Conservation (phyloP, 176 grass and related monocot genomes). For the Oryza meridionalis region DNA sequence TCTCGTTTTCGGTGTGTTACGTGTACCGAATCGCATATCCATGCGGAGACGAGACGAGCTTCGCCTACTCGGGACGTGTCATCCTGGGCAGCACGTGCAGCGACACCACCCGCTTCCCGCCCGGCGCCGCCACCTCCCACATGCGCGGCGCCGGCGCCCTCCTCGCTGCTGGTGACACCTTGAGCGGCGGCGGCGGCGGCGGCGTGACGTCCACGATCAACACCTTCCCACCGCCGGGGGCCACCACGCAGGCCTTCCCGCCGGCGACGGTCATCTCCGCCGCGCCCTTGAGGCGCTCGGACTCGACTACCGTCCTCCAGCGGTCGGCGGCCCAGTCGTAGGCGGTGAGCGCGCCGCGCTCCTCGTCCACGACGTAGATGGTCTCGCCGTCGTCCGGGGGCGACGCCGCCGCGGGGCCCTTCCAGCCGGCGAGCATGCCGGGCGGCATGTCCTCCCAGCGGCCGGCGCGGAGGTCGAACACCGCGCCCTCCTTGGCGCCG, state of each 20-base stretch:
- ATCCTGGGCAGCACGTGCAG: conserved; percentile 84
- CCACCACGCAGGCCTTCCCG: conserved; percentile 55
- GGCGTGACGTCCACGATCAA: conserved; percentile 54
- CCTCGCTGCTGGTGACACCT: neutral
- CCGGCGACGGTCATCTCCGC: conserved; percentile 59
- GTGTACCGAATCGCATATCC: conserved; percentile 18
- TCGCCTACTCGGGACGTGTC: conserved; percentile 40
- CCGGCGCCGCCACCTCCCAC: conserved; percentile 70
- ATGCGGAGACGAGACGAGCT: neutral
- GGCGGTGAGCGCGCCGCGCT: conserved; percentile 40
- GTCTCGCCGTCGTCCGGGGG: conserved; percentile 4
- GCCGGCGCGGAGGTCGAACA: conserved; percentile 50
- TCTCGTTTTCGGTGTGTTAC: neutral
- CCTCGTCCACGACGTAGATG: conserved; percentile 70
- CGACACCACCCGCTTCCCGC: conserved; percentile 61
- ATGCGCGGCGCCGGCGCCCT: conserved; percentile 13
- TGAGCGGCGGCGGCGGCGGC: neutral
- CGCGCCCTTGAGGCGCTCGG: conserved; percentile 59
- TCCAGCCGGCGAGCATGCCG: conserved; percentile 78
- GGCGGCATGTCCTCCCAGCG: conserved; percentile 88
- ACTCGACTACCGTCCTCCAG: conserved; percentile 55
- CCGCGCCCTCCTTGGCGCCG: conserved; percentile 62
- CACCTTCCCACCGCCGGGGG: conserved; percentile 39
- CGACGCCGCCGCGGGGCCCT: conserved; percentile 46
- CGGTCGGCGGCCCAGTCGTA: conserved; percentile 66